Base-by-base conservation (phyloP, 345 rosid genomes). In the Geranium brycei region DNA sequence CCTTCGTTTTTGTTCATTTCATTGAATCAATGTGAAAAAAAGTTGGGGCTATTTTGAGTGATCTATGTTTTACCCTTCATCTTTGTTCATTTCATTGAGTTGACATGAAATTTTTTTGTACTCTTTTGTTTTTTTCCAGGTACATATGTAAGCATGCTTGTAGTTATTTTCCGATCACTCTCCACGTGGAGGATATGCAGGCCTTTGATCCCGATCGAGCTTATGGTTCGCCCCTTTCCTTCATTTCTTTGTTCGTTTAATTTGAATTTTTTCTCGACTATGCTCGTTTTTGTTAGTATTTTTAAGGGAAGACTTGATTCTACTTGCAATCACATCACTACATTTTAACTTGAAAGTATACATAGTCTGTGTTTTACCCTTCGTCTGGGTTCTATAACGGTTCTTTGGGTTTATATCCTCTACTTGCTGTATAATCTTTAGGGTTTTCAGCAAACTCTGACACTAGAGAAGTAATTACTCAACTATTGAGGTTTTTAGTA, bases 81-180 rank as follows among this genome's bases (percentile, higher is more conserved):
- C 2, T 23, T 23, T 23, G 28, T 23, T 23, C 28, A 23, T 23
- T 23, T 23, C 28, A 23, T 23, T 23, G 41, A 7, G 28, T 23
- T 23, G 28, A 19, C 53, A 53, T 28, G 14, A 18, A 23, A 14
- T 41, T 51, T 12, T 4, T 1, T 51, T 62, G 30, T 58, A 17
- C 38, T 51, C 17, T 23, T 60, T 69, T 64, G 32, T 30, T 18
- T 31, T 5, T 15, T 64, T 35, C 0, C 82, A 92, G 98, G 82
- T 86, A 73, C 68, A 80, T 93, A 66, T 88, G 91, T 68, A 81
- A 78, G 70, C 95, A 82, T 72, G 88, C 85, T 1, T 80, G 80
- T 75, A 74, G 74, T 69, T 86, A 90, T 78, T 90, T 93, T 65
- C 97, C 99, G 0, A 61, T 83, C 56, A 77, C 82, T 65, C 87